Evolutionary conservation across 176 grass and related monocot species (phyloP), one percentile per base, ranked within the genome.

Genomic region (Lolium multiflorum): DNA sequence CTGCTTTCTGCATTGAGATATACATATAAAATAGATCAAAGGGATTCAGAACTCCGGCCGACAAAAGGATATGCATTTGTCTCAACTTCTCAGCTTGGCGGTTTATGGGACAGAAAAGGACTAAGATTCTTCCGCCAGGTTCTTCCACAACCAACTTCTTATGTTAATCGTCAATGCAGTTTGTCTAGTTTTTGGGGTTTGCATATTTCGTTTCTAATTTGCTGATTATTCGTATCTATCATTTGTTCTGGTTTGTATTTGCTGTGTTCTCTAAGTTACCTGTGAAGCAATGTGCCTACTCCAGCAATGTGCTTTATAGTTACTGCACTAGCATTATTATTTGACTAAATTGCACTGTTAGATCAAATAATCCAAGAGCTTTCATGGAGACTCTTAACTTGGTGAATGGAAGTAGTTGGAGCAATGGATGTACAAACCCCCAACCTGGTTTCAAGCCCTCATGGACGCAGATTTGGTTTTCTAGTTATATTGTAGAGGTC

Each of bases 91-190:
- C 91, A 91, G 85, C 63, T 98, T 82, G 91, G 84, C 70, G 93
- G 89, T 87, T 82, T 97, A 49, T 78, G 88, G 70, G 90, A 86
- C 12, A 93, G 50, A 97, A 85, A 37, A 71, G 88, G 91, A 21
- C 55, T 91, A 63, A 81, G 79, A 89, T 98, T 93, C 87, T 86
- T 95, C 47, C 76, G 87, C 18, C 95, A 98, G 92, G 95, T 94
- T 90, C 22, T 38, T 60, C 17, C 21, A 37, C 8, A 18, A 31
- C 37, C 18, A 68, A 41, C 63, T 88, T 78, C 31, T 67, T 57
- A 25, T 57, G 6, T 49, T 58, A 62, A 35, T 80, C 26, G 55
- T 66, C 31, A 4, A 11, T 82, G 31, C 11, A 75, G 75, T 75
- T 35, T 61, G 12, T 44, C 20, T 76, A 64, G 15, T 61, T 35